Evolutionary conservation across 2,329 filamentous ascomycete genomes (phyloP), one percentile per base, ranked within the genome.

Genomic region (Pyrenochaeta sp.): DNA sequence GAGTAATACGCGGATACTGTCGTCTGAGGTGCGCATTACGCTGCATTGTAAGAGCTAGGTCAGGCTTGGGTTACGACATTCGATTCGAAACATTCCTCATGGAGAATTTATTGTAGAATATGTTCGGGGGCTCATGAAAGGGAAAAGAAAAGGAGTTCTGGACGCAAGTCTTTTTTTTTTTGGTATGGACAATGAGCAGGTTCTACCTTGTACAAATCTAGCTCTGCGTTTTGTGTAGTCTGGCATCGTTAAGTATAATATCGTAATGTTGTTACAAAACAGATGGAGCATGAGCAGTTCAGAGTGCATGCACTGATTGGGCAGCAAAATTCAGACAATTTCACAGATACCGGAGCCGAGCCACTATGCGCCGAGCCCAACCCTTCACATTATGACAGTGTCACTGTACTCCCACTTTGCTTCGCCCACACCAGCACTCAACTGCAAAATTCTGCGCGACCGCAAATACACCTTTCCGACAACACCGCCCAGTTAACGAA

Each of bases 341-440:
- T 69, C 68, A 54, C 48, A 54, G 31, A 54, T 52, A 41, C 44
- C 49, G 48, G 53, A 62, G 58, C 58, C 64, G 61, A 64, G 58
- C 59, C 58, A 58, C 55, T 50, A 48, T 51, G 42, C 54, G 56
- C 60, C 56, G 60, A 64, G 62, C 67, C 67, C 64, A 63, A 69
- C 60, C 55, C 60, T 68, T 15, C 61, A 67, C 63, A 49, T 56
- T 57, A 56, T 61, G 60, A 63, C 57, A 51, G 59, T 53, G 60
- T 59, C 57, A 54, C 60, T 54, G 51, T 45, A 15, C 54, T 48
- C 31, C 44, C 56, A 49, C 49, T 57, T 45, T 46, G 32, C 45
- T 51, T 57, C 56, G 51, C 51, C 56, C 53, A 57, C 58, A 59
- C 47, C 47, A 45, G 42, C 6, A 4, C 32, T 49, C 40, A 35